Conservation (phyloP, 106 monocot species). For the Alisma plantagoaquatica region DNA sequence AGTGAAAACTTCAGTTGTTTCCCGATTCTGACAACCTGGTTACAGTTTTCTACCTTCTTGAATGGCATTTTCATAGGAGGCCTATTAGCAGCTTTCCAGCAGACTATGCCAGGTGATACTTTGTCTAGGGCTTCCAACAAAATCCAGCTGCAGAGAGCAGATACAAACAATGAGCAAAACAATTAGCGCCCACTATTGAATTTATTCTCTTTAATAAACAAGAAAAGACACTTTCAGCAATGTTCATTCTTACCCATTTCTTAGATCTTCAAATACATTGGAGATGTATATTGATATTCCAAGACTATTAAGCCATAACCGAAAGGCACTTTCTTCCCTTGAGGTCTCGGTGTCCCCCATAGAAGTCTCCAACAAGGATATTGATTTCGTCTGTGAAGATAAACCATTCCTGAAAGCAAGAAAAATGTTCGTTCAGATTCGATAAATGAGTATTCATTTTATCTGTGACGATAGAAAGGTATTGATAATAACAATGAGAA, state of each 20-base stretch:
- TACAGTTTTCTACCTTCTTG: slow-evolving; percentile 89
- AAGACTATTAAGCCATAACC: slow-evolving; percentile 81
- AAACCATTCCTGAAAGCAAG: slow-evolving; percentile 60
- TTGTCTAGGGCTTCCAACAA: slow-evolving; percentile 83
- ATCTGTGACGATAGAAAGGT: no score
- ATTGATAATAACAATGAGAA: no score
- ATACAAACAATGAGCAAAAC: not conserved
- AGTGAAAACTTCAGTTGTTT: slow-evolving; percentile 82
- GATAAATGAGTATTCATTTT: no score
- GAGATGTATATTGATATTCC: slow-evolving; percentile 75
- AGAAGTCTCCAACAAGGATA: slow-evolving; percentile 53
- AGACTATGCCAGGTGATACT: slow-evolving; percentile 60
- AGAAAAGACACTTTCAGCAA: not conserved
- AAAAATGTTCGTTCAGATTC: no score
- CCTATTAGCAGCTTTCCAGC: slow-evolving; percentile 70
- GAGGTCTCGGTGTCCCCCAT: slow-evolving; percentile 65
- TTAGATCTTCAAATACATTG: slow-evolving; percentile 86
- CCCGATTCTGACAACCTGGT: slow-evolving; percentile 84
- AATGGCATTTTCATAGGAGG: slow-evolving; percentile 95
- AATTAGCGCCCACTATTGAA: no score
- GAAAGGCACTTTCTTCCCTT: slow-evolving; percentile 74
- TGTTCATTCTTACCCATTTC: slow-evolving; percentile 78
- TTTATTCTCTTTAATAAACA: no score
- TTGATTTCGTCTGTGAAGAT: slow-evolving; percentile 55
- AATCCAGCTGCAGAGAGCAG: slow-evolving; percentile 42